Conservation (phyloP, 306 rosid species). For the Corylus heterophylla region DNA sequence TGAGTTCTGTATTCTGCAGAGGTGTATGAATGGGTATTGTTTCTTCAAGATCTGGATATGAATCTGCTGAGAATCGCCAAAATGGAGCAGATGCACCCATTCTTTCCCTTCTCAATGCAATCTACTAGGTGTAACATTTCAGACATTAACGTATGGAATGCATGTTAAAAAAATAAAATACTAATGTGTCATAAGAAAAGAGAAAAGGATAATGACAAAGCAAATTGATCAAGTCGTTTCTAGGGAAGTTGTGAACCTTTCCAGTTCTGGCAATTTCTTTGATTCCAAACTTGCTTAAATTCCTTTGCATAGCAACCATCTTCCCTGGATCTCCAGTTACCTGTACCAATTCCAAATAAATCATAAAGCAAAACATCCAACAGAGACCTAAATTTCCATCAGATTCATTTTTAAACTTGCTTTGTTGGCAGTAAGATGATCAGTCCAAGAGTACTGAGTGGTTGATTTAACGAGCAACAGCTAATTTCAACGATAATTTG, state of each 20-base stretch:
- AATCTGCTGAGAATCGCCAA: conserved; percentile 89
- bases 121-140: conserved; percentile 38
- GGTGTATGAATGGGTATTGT: conserved; percentile 50
- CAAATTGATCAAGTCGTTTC: conserved; percentile 15
- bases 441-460: neutral
- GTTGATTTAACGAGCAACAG: too few species aligned
- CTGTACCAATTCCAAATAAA: conserved; percentile 40
- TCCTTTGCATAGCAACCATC: conserved; percentile 71
- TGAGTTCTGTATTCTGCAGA: conserved; percentile 32
- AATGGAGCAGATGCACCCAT: conserved; percentile 91
- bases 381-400: neutral
- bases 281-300: conserved; percentile 74
- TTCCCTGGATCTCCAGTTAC: conserved; percentile 93
- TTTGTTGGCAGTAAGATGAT: too few species aligned
- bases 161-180: conserved; percentile 25
- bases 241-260: conserved; percentile 52
- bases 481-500: too few species aligned
- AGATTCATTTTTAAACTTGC: neutral
- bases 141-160: conserved; percentile 9
- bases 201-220: conserved; percentile 15
- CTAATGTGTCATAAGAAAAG: conserved; percentile 5
- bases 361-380: neutral
- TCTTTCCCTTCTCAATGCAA: conserved; percentile 87
- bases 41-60: conserved; percentile 82
- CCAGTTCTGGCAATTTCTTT: conserved; percentile 90